Evolutionary conservation across 805 yeast genomes (phyloP).

Genomic region (Ogataea zsoltii): DNA sequence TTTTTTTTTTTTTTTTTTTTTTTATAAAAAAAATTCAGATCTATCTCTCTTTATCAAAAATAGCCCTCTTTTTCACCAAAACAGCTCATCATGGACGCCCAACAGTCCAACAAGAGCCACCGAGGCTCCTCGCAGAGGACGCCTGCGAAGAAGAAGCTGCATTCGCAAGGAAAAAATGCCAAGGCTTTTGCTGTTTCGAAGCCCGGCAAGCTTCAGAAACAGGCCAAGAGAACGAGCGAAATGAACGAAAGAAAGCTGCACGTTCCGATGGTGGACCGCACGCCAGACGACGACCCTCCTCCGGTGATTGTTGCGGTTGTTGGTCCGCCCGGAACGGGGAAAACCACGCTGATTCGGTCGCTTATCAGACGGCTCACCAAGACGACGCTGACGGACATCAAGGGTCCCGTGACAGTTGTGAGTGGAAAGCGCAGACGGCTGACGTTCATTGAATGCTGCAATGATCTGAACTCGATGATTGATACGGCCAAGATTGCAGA

Average conservation of each 20-base stretch:
- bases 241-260: constrained; percentile 79
- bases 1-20: constrained; percentile 1
- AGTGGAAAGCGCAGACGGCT: constrained; percentile 91
- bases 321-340: constrained; percentile 99
- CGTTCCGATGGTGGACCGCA: constrained; percentile 96
- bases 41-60: not conserved
- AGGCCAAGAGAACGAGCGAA: constrained; percentile 85
- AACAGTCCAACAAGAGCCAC: constrained; percentile 69
- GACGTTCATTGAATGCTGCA: constrained; percentile 89
- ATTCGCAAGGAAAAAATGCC: constrained; percentile 81
- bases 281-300: constrained; percentile 97
- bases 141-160: constrained; percentile 83
- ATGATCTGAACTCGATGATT: constrained; percentile 92
- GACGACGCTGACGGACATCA: constrained; percentile 79
- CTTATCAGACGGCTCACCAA: constrained; percentile 85
- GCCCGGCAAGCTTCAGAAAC: constrained; percentile 83
- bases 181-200: constrained; percentile 81
- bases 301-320: constrained; percentile 96
- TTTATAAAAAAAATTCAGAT: not conserved
- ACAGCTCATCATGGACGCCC: constrained; percentile 23
- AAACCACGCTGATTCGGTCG: constrained; percentile 88
- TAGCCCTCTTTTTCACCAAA: too few species aligned
- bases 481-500: constrained; percentile 97
- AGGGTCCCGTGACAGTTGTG: constrained; percentile 96
- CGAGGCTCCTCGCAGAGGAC: constrained; percentile 54